A percentile compares a stretch with the other conserved stretches of the same genome.
phyloP scores from a whole-genome alignment of 2,329 filamentous ascomycete species.

The Tolypocladium capitatum region DNA sequence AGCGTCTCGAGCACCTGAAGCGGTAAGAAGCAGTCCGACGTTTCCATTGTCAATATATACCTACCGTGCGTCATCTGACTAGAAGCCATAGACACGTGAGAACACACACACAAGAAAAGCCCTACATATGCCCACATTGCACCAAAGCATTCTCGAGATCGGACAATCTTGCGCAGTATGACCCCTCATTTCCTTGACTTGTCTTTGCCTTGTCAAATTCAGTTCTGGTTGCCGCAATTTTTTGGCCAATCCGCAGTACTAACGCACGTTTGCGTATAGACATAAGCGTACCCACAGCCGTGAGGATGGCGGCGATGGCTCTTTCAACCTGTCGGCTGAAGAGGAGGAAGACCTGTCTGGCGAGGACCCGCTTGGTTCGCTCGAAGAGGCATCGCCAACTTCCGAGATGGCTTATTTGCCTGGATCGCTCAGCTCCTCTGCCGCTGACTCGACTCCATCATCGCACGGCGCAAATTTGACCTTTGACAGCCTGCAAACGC shows the following conservation, averaged over 20 bases:
- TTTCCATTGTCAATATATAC: constrained; percentile 15
- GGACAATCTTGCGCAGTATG: constrained; percentile 96
- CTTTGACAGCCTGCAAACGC: constrained; percentile 46
- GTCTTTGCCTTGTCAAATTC: constrained; percentile 15
- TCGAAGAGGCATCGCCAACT: constrained; percentile 65
- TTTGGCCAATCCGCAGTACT: not conserved
- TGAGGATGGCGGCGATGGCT: constrained; percentile 44
- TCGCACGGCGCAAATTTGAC: constrained; percentile 10
- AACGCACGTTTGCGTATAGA: constrained; percentile 31
- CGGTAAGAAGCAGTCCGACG: constrained; percentile 53
- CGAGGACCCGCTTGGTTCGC: constrained; percentile 69
- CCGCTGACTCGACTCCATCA: constrained; percentile 15
- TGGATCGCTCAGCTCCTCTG: constrained; percentile 34
- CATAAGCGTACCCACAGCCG: constrained; percentile 69
- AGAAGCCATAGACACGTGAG: constrained; percentile 68
- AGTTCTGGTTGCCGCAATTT: not conserved
- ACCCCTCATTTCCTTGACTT: constrained; percentile 23
- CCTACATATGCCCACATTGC: constrained; percentile 94
- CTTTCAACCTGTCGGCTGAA: constrained; percentile 59
- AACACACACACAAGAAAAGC: constrained; percentile 98
- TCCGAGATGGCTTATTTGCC: constrained; percentile 53
- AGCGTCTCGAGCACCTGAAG: constrained; percentile 98
- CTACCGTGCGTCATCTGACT: constrained; percentile 10
- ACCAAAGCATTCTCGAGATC: constrained; percentile 98
- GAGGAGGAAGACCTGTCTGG: constrained; percentile 74